Evolutionary conservation across 1,139 yeast genomes (phyloP), one percentile per base, ranked within the genome.

Genomic region (Hanseniaspora gamundiae): DNA sequence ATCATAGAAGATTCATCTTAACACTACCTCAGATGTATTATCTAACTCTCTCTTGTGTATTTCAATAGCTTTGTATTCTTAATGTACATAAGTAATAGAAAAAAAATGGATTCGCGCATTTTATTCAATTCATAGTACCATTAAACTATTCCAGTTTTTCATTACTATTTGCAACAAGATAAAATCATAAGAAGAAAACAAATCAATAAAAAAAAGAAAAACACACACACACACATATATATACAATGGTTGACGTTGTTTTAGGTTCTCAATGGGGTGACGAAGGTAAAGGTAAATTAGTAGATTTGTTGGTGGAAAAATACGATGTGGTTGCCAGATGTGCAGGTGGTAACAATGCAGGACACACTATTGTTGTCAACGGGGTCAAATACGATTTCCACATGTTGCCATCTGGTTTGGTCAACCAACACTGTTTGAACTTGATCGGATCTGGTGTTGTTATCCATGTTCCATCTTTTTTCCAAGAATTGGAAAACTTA

Each of bases 201-300:
- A 17, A 17, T 10, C 36, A 33, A 33, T 17, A 3, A 33, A 10
- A 19, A 11, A 19, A 4, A 17, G 4, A 19, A 9, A 16, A 14
- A 4, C 21, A 31, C 21, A 31, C 21, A 16, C 35, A 31, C 6
- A 31, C 35, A 31, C 5, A 33, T 33, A 17, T 17, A 33, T 4
- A 33, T 7, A 33, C 35, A 14, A 66, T 66, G 70, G 67, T 66
- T 52, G 65, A 66, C 58, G 97, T 91, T 54, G 97, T 91, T 47
- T 75, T 91, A 59, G 98, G 98, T 49, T 71, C 96, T 66, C 98
- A 91, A 68, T 91, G 98, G 98, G 99, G 99, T 52, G 99, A 91
- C 62, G 99, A 91, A 76, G 99, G 99, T 62, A 91, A 91, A 65
- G 99, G 99, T 48, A 91, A 93, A 67, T 74, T 91, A 48, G 98